Conservation (phyloP, 1,284 basidiomycete species). For the Ganoderma sinense region DNA sequence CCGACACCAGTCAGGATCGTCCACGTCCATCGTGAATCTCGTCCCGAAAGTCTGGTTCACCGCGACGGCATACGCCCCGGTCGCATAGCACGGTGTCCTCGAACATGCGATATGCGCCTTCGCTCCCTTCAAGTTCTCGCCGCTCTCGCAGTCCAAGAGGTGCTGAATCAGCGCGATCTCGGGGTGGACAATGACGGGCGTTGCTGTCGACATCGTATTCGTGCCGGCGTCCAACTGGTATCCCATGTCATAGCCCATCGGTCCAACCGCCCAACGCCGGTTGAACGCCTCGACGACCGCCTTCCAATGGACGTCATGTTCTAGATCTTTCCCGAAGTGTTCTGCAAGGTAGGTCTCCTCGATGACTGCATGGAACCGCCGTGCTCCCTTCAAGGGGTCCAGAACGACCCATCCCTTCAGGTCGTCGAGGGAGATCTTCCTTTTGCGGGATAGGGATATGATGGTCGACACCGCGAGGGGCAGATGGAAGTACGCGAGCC, state of each 20-base stretch:
- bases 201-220: background rate
- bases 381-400: background rate
- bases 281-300: too few species aligned
- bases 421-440: background rate
- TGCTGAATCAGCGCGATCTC: background rate
- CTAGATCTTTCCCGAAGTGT: too few species aligned
- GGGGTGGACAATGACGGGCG: background rate
- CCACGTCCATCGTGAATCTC: background rate
- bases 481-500: background rate
- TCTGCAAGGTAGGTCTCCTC: too few species aligned
- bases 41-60: background rate
- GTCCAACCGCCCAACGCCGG: too few species aligned
- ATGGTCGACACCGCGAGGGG: background rate
- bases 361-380: background rate
- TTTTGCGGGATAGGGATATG: background rate
- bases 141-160: background rate
- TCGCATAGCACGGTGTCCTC: background rate
- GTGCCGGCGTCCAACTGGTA: background rate
- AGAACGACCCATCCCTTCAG: background rate
- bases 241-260: too few species aligned
- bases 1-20: background rate
- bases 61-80: background rate
- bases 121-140: background rate
- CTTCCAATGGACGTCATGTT: too few species aligned
- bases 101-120: background rate